Base-by-base conservation (phyloP, 345 rosid species). In the Citrus cavaleriei region DNA sequence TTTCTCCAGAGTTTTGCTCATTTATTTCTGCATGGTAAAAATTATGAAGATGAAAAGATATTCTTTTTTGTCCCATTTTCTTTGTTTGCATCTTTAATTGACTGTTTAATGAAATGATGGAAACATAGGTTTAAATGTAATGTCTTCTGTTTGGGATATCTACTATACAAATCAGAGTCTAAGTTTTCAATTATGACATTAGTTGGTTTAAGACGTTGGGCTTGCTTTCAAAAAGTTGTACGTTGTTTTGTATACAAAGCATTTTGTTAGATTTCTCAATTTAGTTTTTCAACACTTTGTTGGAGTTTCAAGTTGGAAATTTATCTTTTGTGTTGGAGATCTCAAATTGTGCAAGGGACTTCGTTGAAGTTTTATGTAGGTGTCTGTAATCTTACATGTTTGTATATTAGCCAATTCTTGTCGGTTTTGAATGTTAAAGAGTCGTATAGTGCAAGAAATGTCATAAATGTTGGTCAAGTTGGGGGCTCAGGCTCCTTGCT, bases 21-120 rank as follows among this genome's bases (percentile, higher is more conserved):
- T 95, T 93, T 81, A 89, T 93, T 76, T 92, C 98, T 70, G 91
- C 89, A 62, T 93, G 99, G 99, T 95, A 86, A 87, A 60, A 12
- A 57, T 79, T 63, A 37, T 10, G 13, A 24, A 35, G 34, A 34
- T 34, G 38, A 59, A 35, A 22, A 10, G 19, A 35, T 74, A 61
- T 7, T 59, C 9, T 32, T n/a, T 4, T 38, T 25, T 25, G 38
- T 18, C 21, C 7, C 32, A 69, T 22, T 70, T 58, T 28, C 10
- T 28, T 58, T 27, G 3, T 24, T 65, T 40, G 9, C 25, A n/a
- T 55, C 40, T 67, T 12, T 68, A 16, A 21, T 51, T 58, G 13
- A 58, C 27, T 77, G 34, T 30, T 70, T 40, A 19, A 12, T 21
- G 61, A 70, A 60, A 51, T 24, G n/a, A 34, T 19, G 40, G 69